Base-by-base conservation (phyloP, 352 stramenopile species). In the Phytophthora pini region DNA sequence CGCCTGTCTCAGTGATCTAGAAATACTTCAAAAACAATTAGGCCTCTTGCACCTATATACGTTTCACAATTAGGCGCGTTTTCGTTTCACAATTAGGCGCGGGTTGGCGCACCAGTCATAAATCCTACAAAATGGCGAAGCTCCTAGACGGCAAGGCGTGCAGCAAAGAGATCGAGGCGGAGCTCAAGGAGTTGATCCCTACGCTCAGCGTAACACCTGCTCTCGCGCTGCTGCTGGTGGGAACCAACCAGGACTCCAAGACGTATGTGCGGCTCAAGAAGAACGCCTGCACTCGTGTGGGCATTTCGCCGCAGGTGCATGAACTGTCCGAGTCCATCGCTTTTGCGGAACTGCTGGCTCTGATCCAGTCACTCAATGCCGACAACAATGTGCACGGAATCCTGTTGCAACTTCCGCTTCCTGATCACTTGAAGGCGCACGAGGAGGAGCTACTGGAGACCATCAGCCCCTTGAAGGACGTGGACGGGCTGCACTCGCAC, bases 221-320 rank as follows among this genome's bases (percentile, higher is more conserved):
- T 8, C 72, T 99, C 8, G 97, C 95, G 39, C 88, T 99, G 2
- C 85, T 99, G 38, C 84, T 99, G 31, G 95, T 99, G 5, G 97
- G 97, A 52, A 77, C 83, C 39, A 87, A 97, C 40, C 80, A 79
- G 22, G 96, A 99, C 76, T 98, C 93, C 17, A 92, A 91, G 56
- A 99, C 96, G 38, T 99, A 99, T 68, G 94, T 99, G 32, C 91
- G 95, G 4, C 98, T 98, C 85, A 99, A 99, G 77, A 98, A 99
- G 75, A 99, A 98, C 70, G 97, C 97, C 13, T 99, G 94, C 74
- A 90, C 74, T 20, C 94, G 98, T 59, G 87, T 97, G 22, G 97
- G 97, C 40, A 97, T 99, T 73, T 60, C 62, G 0, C 89, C 89
- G 10, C 90, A 98, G 62, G 79, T 95, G 45, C 62, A 89, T 41